phyloP scores from a whole-genome alignment of 495 filamentous ascomycete genomes.

The Tricharina praecox region DNA sequence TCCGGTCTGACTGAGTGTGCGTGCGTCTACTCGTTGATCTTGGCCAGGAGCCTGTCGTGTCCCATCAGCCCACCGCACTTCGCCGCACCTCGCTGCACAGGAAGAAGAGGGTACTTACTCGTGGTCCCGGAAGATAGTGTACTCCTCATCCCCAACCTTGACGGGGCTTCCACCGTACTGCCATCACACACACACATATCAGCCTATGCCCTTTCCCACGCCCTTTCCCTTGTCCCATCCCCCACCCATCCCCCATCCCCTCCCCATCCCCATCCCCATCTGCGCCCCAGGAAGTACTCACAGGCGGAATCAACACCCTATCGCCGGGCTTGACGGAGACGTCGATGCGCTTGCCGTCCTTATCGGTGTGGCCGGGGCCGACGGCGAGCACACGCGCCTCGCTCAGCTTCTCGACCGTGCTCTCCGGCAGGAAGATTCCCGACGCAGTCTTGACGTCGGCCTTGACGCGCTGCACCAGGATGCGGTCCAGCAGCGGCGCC shows the following conservation, averaged over 20 bases:
- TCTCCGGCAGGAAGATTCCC: slow-evolving; percentile 95
- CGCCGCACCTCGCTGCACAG: background rate
- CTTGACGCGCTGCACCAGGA: slow-evolving; percentile 95
- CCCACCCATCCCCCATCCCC: background rate
- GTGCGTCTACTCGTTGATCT: slow-evolving; percentile 57
- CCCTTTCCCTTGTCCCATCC: too few relatives aligned
- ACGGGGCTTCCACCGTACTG: slow-evolving; percentile 91
- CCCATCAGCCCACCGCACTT: background rate
- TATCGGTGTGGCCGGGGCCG: slow-evolving; percentile 70
- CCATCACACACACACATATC: slow-evolving; percentile 5
- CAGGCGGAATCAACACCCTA: slow-evolving; percentile 91
- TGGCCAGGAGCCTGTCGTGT: slow-evolving; percentile 52
- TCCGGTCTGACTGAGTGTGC: too few relatives aligned
- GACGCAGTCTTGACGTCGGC: slow-evolving; percentile 87
- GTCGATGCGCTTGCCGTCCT: slow-evolving; percentile 68
- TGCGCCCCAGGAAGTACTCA: slow-evolving; percentile 32
- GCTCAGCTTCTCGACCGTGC: slow-evolving; percentile 91
- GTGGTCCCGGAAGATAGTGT: slow-evolving; percentile 83
- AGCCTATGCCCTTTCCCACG: too few relatives aligned
- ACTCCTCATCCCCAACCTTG: slow-evolving; percentile 96
- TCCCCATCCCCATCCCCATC: background rate
- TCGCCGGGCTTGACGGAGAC: slow-evolving; percentile 71
- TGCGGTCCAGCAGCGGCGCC: slow-evolving; percentile 90
- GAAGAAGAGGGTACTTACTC: slow-evolving; percentile 48
- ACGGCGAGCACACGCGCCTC: slow-evolving; percentile 92